Evolutionary conservation across 768 basidiomycete species (phyloP).

Genomic region (Suillus subaureus): DNA sequence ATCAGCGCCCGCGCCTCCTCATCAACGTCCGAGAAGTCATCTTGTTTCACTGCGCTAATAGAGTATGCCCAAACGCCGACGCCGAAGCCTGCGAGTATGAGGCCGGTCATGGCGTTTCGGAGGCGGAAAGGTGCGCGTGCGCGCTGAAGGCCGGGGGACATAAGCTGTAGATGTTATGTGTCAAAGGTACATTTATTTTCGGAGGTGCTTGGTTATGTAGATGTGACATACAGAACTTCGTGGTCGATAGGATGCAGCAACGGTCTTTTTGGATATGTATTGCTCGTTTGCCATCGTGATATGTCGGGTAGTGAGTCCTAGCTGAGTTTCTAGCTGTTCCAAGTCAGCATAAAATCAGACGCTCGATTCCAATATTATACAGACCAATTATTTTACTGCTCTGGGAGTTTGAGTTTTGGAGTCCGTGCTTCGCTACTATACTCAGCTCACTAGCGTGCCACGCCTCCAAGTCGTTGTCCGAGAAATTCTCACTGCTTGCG

Average conservation of each 20-base stretch:
- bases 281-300: constrained; percentile 35
- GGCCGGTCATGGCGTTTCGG: constrained; percentile 79
- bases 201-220: neutral
- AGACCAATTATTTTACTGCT: neutral
- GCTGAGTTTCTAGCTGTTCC: neutral
- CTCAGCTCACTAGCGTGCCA: constrained; percentile 2
- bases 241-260: constrained; percentile 40
- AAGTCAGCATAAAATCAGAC: neutral
- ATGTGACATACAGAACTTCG: constrained; percentile 36
- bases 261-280: constrained; percentile 38
- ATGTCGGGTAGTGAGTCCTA: neutral
- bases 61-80: constrained; percentile 90
- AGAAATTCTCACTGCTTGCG: constrained; percentile 3
- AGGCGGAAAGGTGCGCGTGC: constrained; percentile 84
- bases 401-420: neutral
- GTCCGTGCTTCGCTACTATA: neutral
- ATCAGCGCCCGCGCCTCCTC: constrained; percentile 69
- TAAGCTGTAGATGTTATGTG: constrained; percentile 49
- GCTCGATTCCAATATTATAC: neutral
- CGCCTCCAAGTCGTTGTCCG: neutral
- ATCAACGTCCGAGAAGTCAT: constrained; percentile 86
- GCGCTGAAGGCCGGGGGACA: constrained; percentile 86
- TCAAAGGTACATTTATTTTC: neutral
- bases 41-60: constrained; percentile 92
- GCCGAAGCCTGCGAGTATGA: constrained; percentile 70